A percentile compares a stretch with the other conserved stretches of the same genome.
Evolutionary conservation across 768 basidiomycete species (phyloP).

Genomic region (Trametopsis cervina): DNA sequence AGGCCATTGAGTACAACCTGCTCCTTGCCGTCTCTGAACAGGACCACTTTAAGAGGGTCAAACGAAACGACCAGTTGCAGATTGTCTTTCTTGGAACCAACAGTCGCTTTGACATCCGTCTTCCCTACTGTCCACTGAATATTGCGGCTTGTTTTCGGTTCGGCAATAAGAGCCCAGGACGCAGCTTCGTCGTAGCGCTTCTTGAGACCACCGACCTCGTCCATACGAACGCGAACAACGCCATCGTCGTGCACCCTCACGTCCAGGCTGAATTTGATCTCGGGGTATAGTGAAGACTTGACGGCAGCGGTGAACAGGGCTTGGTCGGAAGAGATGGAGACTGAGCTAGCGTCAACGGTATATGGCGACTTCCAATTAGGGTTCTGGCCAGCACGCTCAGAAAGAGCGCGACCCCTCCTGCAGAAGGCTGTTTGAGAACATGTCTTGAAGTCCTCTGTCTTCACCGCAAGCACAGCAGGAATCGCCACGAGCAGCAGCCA

Average conservation of each 20-base stretch:
- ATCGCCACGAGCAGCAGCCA: constrained; percentile 28
- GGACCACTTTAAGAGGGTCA: constrained; percentile 67
- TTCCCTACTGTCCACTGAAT: constrained; percentile 63
- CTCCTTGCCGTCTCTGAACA: constrained; percentile 68
- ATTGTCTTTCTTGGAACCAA: constrained; percentile 50
- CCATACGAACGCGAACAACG: constrained; percentile 87
- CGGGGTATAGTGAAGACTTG: constrained; percentile 75
- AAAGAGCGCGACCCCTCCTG: constrained; percentile 80
- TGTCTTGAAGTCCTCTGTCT: constrained; percentile 86
- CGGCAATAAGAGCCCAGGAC: constrained; percentile 76
- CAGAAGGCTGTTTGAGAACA: constrained; percentile 96
- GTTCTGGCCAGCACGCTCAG: constrained; percentile 59
- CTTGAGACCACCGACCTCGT: constrained; percentile 71
- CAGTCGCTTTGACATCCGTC: constrained; percentile 54
- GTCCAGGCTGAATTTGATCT: constrained; percentile 75
- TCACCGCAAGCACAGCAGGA: constrained; percentile 47
- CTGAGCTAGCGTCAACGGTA: constrained; percentile 53
- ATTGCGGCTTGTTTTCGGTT: constrained; percentile 56
- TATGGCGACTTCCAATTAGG: constrained; percentile 82
- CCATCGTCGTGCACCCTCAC: constrained; percentile 83
- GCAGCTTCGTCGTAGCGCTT: constrained; percentile 92
- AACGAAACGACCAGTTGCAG: constrained; percentile 50
- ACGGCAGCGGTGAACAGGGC: constrained; percentile 71
- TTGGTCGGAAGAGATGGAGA: constrained; percentile 43
- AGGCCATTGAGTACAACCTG: constrained; percentile 87